Conservation (phyloP, 2,329 filamentous ascomycete genomes). For the Coniochaeta sp. region DNA sequence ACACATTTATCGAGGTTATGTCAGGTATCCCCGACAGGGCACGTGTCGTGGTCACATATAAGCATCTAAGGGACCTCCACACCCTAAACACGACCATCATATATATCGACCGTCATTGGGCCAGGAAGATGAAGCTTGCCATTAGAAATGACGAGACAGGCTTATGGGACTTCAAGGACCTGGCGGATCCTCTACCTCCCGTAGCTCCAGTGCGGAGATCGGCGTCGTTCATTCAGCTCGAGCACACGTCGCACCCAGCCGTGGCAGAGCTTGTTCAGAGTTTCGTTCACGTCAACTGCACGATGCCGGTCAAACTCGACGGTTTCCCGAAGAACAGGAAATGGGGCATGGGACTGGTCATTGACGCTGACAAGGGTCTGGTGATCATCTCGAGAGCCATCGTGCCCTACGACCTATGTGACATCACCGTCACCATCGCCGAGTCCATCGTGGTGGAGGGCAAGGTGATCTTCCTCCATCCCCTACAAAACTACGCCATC, state of each 20-base stretch:
- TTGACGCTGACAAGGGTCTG: slow-evolving; percentile 91
- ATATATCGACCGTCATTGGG: slow-evolving; percentile 92
- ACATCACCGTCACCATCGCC: slow-evolving; percentile 92
- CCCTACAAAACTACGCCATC: slow-evolving; percentile 92
- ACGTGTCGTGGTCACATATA: slow-evolving; percentile 89
- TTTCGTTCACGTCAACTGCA: slow-evolving; percentile 88
- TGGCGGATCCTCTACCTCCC: slow-evolving; percentile 74
- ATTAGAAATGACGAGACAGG: slow-evolving; percentile 85
- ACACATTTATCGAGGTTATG: slow-evolving; percentile 87
- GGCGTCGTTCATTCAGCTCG: slow-evolving; percentile 86
- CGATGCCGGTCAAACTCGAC: slow-evolving; percentile 92
- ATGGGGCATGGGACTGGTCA: slow-evolving; percentile 93
- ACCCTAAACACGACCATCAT: slow-evolving; percentile 90
- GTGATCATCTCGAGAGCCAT: slow-evolving; percentile 92
- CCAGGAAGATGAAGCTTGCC: slow-evolving; percentile 86
- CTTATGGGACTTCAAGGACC: slow-evolving; percentile 87
- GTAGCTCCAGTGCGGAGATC: slow-evolving; percentile 64
- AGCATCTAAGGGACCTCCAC: slow-evolving; percentile 89
- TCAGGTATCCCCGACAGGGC: slow-evolving; percentile 75
- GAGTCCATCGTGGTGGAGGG: slow-evolving; percentile 93
- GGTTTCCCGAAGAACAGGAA: slow-evolving; percentile 94
- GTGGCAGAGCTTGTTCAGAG: slow-evolving; percentile 92
- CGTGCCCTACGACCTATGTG: slow-evolving; percentile 92
- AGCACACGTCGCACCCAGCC: slow-evolving; percentile 78
- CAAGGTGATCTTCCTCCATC: slow-evolving; percentile 93